These are phyloP conservation scores for Curvularia sp. DNA, from an alignment of 2,329 filamentous ascomycete species.

Conservation along the genomic window DNA sequence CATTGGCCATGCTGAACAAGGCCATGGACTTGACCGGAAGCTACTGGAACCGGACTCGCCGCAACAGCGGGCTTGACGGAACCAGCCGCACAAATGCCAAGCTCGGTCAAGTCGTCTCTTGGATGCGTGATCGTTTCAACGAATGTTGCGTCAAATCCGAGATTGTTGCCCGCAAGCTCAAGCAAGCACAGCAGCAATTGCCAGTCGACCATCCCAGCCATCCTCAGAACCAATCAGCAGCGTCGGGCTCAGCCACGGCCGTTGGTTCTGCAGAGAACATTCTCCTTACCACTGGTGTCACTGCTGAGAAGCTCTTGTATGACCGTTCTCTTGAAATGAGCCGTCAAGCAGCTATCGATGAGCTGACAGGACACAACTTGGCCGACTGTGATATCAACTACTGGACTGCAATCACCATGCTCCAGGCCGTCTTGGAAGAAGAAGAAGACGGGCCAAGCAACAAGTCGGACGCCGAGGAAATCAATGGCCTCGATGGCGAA, in stretches of 20 bases:
- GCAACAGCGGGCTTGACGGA: slow-evolving; percentile 58
- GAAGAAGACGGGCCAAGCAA: slow-evolving; percentile 67
- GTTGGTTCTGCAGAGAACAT: slow-evolving; percentile 78
- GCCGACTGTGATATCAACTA: slow-evolving; percentile 90
- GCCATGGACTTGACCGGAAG: slow-evolving; percentile 93
- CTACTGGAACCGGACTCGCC: slow-evolving; percentile 87
- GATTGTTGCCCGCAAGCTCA: slow-evolving; percentile 84
- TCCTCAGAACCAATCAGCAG: slow-evolving; percentile 74
- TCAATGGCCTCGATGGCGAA: slow-evolving; percentile 67
- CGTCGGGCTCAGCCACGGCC: slow-evolving; percentile 63
- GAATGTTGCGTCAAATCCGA: slow-evolving; percentile 97
- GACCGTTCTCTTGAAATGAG: slow-evolving; percentile 98
- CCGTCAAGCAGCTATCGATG: slow-evolving; percentile 89
- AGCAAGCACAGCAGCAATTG: slow-evolving; percentile 83
- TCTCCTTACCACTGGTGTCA: slow-evolving; percentile 84
- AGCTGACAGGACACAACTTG: slow-evolving; percentile 90
- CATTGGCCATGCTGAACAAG: slow-evolving; percentile 84
- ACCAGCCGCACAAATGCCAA: slow-evolving; percentile 49
- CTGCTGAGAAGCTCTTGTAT: slow-evolving; percentile 97
- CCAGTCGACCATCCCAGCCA: slow-evolving; percentile 86
- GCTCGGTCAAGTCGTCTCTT: slow-evolving; percentile 96
- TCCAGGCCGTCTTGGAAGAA: slow-evolving; percentile 90
- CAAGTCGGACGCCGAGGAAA: slow-evolving; percentile 56
- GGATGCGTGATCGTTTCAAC: slow-evolving; percentile 93
- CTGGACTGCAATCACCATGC: slow-evolving; percentile 88